phyloP scores from a whole-genome alignment of 805 yeast species.

The Myxozyma neotropica region DNA sequence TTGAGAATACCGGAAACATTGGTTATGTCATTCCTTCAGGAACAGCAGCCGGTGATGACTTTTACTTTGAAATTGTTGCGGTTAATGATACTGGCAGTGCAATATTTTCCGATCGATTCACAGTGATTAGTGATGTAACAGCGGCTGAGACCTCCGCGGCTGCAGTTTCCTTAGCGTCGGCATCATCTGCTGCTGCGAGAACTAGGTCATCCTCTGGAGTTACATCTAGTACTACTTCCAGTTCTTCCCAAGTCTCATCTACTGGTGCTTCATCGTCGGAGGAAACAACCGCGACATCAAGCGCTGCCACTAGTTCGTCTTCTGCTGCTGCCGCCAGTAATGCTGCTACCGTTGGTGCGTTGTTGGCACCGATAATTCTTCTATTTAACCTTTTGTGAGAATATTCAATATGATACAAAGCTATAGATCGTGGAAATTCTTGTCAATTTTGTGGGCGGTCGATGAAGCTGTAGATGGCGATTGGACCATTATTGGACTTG shows the following conservation, averaged over 20 bases:
- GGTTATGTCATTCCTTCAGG: constrained; percentile 7
- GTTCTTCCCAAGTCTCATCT: background rate
- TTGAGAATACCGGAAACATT: constrained; percentile 6
- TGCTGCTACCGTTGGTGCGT: background rate
- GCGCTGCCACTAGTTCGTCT: background rate
- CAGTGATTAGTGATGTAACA: constrained; percentile 1
- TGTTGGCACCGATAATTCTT: background rate
- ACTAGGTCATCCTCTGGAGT: background rate
- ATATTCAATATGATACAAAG: too few relatives aligned
- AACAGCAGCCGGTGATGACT: background rate
- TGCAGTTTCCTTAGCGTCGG: constrained; percentile 3
- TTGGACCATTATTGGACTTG: background rate
- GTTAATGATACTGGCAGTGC: background rate
- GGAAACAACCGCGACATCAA: background rate
- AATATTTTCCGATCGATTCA: background rate
- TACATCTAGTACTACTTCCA: background rate
- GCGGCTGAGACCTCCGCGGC: constrained; percentile 5
- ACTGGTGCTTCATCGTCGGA: background rate
- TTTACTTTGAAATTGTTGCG: background rate
- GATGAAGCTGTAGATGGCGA: too few relatives aligned
- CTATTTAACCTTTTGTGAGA: background rate
- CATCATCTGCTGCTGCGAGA: constrained; percentile 5
- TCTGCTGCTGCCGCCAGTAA: background rate
- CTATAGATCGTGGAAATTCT: too few relatives aligned
- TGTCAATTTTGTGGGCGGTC: too few relatives aligned